A percentile compares a stretch with the other conserved stretches of the same genome.
Evolutionary conservation across 1,139 yeast genomes (phyloP).

Genomic region (Candida labiduridarum): DNA sequence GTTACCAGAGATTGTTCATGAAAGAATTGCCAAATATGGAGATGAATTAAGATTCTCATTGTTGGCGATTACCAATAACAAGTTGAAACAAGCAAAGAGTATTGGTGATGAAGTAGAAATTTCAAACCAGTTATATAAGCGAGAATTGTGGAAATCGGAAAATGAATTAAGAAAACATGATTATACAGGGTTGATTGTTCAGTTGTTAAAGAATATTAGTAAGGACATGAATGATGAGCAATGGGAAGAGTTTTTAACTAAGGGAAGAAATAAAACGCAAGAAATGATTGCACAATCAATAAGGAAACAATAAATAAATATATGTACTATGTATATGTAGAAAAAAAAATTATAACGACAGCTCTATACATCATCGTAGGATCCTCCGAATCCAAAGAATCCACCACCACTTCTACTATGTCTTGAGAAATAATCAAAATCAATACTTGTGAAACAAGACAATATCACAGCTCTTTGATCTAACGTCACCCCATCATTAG

Average conservation of each 20-base stretch:
- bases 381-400: slow-evolving; percentile 38
- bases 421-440: slow-evolving; percentile 91
- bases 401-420: slow-evolving; percentile 66
- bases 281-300: slow-evolving; percentile 13
- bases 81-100: slow-evolving; percentile 37
- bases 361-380: slow-evolving; percentile 20
- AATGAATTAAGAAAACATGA: slow-evolving; percentile 57
- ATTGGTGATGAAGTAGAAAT: slow-evolving; percentile 39
- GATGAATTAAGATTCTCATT: slow-evolving; percentile 63
- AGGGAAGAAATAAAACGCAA: slow-evolving; percentile 29
- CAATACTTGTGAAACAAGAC: slow-evolving; percentile 88
- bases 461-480: slow-evolving; percentile 86
- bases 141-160: slow-evolving; percentile 43
- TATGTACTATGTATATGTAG: neutral
- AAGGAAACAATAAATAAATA: slow-evolving; percentile 5
- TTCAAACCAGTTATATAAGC: slow-evolving; percentile 32
- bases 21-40: slow-evolving; percentile 50
- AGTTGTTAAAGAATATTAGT: slow-evolving; percentile 45
- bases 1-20: slow-evolving; percentile 46
- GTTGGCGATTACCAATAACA: slow-evolving; percentile 57
- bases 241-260: slow-evolving; percentile 42
- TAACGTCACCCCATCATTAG: slow-evolving; percentile 37
- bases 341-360: neutral
- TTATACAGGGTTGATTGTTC: slow-evolving; percentile 54
- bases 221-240: slow-evolving; percentile 40